Conservation (phyloP, 2,329 filamentous ascomycete species). For the Nothophoma quercina region DNA sequence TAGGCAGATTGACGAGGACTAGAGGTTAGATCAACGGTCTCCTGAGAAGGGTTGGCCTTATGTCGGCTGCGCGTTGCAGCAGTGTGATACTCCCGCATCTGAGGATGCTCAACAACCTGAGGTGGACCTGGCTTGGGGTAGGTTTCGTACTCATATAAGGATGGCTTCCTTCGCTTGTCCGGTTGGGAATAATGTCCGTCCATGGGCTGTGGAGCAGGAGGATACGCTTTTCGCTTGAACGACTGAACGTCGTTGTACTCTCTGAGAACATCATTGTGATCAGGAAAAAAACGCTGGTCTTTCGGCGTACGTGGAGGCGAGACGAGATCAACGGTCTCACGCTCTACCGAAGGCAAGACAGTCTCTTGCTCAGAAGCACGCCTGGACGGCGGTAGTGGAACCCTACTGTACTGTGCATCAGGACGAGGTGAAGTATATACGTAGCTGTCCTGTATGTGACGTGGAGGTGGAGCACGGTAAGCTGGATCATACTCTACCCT, state of each 20-base stretch:
- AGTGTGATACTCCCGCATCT: constrained; percentile 11
- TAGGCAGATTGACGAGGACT: constrained; percentile 26
- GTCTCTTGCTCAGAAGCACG: constrained; percentile 42
- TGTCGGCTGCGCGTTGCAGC: constrained; percentile 20
- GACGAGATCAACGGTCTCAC: constrained; percentile 30
- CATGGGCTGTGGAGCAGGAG: constrained; percentile 16
- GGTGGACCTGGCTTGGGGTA: neutral
- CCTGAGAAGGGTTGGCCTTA: constrained; percentile 20
- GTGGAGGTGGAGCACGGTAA: constrained; percentile 15
- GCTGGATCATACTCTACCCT: constrained; percentile 27
- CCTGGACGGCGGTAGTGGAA: constrained; percentile 22
- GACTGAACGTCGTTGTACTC: constrained; percentile 19
- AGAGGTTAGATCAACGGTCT: constrained; percentile 37
- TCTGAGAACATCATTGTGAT: constrained; percentile 11
- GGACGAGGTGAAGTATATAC: constrained; percentile 22
- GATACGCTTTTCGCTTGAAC: constrained; percentile 30
- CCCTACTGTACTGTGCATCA: constrained; percentile 24
- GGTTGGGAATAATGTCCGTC: neutral
- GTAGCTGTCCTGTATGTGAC: constrained; percentile 22
- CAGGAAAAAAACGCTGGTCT: constrained; percentile 14
- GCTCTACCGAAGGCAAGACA: constrained; percentile 46
- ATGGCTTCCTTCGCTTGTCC: neutral
- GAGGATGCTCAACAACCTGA: neutral
- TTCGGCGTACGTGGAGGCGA: constrained; percentile 23
- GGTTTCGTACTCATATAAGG: neutral